Percentiles rank a stretch among this genome's conserved stretches.
phyloP scores from a whole-genome alignment of 2,329 filamentous ascomycete genomes.

The Aspergillus fischeri region DNA sequence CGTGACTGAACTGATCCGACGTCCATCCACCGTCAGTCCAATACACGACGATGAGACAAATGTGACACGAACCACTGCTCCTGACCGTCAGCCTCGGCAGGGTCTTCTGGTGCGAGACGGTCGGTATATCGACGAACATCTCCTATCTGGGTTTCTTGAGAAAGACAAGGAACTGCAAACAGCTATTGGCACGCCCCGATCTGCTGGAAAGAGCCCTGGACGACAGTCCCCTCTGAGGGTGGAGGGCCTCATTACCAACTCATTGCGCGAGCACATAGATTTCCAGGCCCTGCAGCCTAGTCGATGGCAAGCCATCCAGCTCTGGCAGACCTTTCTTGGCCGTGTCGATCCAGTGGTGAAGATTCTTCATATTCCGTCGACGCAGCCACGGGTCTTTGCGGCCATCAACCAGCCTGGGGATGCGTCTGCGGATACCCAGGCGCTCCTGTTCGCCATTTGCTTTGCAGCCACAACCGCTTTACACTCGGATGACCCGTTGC shows the following conservation, averaged over 20 bases:
- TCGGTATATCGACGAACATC: slow-evolving; percentile 27
- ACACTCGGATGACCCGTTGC: slow-evolving; percentile 13
- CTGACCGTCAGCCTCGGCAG: slow-evolving; percentile 1
- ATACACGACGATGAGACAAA: background rate
- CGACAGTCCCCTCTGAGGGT: slow-evolving; percentile 13
- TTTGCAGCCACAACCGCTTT: slow-evolving; percentile 21
- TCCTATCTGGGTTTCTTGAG: slow-evolving; percentile 24
- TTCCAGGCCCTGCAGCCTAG: slow-evolving; percentile 14
- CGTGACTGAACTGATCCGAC: slow-evolving; percentile 11
- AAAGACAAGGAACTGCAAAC: slow-evolving; percentile 25
- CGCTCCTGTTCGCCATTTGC: slow-evolving; percentile 27
- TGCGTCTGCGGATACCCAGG: slow-evolving; percentile 16
- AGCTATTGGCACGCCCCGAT: slow-evolving; percentile 15
- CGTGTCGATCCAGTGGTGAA: slow-evolving; percentile 27
- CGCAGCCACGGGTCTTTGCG: slow-evolving; percentile 22
- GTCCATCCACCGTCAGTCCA: background rate
- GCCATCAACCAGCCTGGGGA: slow-evolving; percentile 23
- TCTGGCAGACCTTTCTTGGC: slow-evolving; percentile 28
- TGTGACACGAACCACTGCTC: background rate
- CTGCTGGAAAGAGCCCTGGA: background rate
- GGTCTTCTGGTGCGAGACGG: slow-evolving; percentile 23
- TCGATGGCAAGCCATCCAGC: slow-evolving; percentile 20
- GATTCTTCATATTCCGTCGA: slow-evolving; percentile 27
- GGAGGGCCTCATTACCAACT: slow-evolving; percentile 22
- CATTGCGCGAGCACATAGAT: slow-evolving; percentile 10